A percentile compares a stretch with the other conserved stretches of the same genome.
Conservation (phyloP, 1,284 basidiomycete genomes). For the Cutaneotrichosporon spelunceum region DNA sequence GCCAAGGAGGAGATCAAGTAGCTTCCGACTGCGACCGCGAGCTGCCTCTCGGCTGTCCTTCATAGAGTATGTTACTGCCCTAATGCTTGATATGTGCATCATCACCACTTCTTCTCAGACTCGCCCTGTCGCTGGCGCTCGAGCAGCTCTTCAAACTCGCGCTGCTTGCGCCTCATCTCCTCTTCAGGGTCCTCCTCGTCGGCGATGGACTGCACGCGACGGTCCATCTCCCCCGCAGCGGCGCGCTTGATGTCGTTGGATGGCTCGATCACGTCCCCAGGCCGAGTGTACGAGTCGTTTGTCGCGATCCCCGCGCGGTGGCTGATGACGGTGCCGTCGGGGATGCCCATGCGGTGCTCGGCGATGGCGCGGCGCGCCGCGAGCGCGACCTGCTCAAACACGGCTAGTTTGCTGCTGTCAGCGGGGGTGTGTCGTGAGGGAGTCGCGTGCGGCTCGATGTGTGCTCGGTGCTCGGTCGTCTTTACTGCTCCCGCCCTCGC, state of each 20-base stretch:
- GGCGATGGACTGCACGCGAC: not conserved
- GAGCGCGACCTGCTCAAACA: constrained; percentile 39
- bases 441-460: too few species aligned
- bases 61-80: constrained; percentile 6
- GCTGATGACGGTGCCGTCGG: constrained; percentile 15
- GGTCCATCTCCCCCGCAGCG: not conserved
- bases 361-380: constrained; percentile 26
- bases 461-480: too few species aligned
- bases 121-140: constrained; percentile 37
- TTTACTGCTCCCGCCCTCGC: too few species aligned
- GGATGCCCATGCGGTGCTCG: constrained; percentile 19
- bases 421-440: not conserved
- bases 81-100: constrained; percentile 1
- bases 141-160: constrained; percentile 40
- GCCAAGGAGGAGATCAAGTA: not conserved
- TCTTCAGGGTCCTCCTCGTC: constrained; percentile 8
- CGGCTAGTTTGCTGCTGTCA: constrained; percentile 35
- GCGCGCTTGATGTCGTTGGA: not conserved
- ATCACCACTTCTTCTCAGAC: constrained; percentile 18
- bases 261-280: not conserved
- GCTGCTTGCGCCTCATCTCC: constrained; percentile 28
- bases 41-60: not conserved
- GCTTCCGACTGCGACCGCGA: not conserved
- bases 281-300: constrained; percentile 6
- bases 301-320: constrained; percentile 15